phyloP scores from a whole-genome alignment of 768 basidiomycete species.

The Exsudoporus frostii region DNA sequence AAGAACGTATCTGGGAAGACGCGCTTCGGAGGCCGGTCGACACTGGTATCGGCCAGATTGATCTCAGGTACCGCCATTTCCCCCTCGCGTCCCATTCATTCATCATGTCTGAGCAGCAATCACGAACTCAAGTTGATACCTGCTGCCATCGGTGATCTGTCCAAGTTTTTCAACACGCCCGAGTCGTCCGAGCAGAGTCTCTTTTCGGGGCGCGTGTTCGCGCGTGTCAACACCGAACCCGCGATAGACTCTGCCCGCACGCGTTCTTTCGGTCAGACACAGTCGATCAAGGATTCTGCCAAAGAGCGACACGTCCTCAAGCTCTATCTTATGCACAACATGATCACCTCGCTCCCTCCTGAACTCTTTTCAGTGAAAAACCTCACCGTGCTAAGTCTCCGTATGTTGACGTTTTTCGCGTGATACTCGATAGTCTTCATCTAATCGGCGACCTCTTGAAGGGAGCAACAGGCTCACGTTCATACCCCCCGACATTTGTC shows the following conservation, averaged over 20 bases:
- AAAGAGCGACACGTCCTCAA: conserved; percentile 49
- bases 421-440: neutral
- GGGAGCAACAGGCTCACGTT: conserved; percentile 54
- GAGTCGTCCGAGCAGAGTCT: conserved; percentile 32
- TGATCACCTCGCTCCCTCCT: conserved; percentile 50
- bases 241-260: conserved; percentile 16
- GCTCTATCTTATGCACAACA: conserved; percentile 55
- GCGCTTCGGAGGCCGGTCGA: conserved; percentile 45
- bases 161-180: conserved; percentile 43
- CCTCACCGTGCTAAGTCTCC: conserved; percentile 59
- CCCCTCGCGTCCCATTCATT: conserved; percentile 6
- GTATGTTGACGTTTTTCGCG: conserved; percentile 39
- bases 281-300: conserved; percentile 31
- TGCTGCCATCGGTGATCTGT: conserved; percentile 42
- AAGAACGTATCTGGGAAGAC: conserved; percentile 46
- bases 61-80: conserved; percentile 47
- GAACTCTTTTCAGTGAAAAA: conserved; percentile 56
- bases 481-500: conserved; percentile 62
- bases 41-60: conserved; percentile 46
- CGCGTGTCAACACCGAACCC: conserved; percentile 38
- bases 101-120: conserved; percentile 29
- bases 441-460: conserved; percentile 21
- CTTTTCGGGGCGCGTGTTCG: conserved; percentile 25
- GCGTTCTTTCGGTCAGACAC: conserved; percentile 26
- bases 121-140: conserved; percentile 49